Base-by-base conservation (phyloP, 2,329 filamentous ascomycete genomes). In the Colletotrichum sansevieriae region DNA sequence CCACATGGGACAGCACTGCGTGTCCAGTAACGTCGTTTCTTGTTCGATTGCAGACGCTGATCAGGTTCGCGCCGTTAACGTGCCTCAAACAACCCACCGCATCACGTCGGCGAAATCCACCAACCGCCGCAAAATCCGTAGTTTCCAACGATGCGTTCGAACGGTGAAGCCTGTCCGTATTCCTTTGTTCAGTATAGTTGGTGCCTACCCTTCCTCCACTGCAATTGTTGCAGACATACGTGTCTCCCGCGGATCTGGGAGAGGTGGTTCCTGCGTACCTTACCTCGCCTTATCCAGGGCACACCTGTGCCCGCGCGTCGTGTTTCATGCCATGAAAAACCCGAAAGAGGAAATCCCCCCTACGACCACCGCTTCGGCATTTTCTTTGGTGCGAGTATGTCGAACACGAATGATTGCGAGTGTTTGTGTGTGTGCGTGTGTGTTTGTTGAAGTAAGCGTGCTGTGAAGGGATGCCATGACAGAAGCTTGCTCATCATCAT, bases 301-400 rank as follows among this genome's bases (percentile, higher is more conserved):
- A 44, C 12, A 35, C 25, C 49, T 11, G 37, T 47, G 44, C 44
- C 64, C 59, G 64, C 64, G 63, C 43, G 64, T 52, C 46, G 29
- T 46, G 65, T 68, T 68, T 68, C 65, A 68, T 18, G 35, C 18
- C 46, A 41, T 65, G 54, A 15, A n/a, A n/a, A 59, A 43, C 15
- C 52, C 61, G 20, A 41, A 68, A 43, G 29, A 47, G 60, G 61
- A 54, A 68, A 18, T 15, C 18, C 7, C 49, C 25, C 29, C 15
- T 35, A 54, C 41, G 35, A 33, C 51, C 52, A 49, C 13, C 35
- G 22, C 35, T 43, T 49, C 43, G 64, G 51, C 41, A 22, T 56
- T 35, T 18, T 52, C 7, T 41, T 25, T 55, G 3, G 43, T 20
- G 6, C 7, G n/a, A 29, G 39, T 37, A 18, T 35, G 13, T n/a